Evolutionary conservation across 305 asterid genomes (phyloP).

Genomic region (Fraxinus platypoda): DNA sequence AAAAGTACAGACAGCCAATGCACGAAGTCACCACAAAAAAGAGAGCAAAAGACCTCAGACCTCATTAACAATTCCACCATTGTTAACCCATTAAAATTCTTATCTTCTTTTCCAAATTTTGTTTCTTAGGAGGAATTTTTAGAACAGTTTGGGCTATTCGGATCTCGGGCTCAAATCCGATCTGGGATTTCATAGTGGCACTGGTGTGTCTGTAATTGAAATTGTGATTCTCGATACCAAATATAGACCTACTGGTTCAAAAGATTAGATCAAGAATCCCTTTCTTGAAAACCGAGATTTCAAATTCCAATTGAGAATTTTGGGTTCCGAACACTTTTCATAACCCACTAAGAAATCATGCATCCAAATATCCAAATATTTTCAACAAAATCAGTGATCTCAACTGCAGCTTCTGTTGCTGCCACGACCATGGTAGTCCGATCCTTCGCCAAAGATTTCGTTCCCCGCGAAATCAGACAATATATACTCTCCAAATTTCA

Average conservation of each 20-base stretch:
- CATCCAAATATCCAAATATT: slow-evolving; percentile 15
- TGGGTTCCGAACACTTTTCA: background rate
- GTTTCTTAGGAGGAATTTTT: background rate
- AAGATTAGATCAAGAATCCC: background rate
- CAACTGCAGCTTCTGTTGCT: slow-evolving; percentile 49
- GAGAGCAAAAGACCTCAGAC: background rate
- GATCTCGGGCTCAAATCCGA: background rate
- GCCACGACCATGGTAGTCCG: slow-evolving; percentile 53
- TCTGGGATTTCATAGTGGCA: background rate
- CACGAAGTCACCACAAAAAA: background rate
- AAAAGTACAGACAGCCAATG: background rate
- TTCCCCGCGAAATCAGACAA: slow-evolving; percentile 39
- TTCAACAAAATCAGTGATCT: slow-evolving; percentile 26
- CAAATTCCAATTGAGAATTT: background rate
- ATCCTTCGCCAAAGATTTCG: slow-evolving; percentile 28
- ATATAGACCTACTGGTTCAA: background rate
- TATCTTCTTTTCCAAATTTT: background rate
- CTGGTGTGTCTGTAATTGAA: background rate
- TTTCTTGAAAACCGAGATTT: background rate
- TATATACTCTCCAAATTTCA: slow-evolving; percentile 17
- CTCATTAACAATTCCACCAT: background rate
- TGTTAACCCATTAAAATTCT: background rate
- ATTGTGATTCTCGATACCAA: background rate
- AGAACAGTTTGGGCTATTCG: background rate
- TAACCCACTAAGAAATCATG: slow-evolving; percentile 8